Conservation (phyloP, 1,284 basidiomycete species). For the Hortiboletus rubellus region DNA sequence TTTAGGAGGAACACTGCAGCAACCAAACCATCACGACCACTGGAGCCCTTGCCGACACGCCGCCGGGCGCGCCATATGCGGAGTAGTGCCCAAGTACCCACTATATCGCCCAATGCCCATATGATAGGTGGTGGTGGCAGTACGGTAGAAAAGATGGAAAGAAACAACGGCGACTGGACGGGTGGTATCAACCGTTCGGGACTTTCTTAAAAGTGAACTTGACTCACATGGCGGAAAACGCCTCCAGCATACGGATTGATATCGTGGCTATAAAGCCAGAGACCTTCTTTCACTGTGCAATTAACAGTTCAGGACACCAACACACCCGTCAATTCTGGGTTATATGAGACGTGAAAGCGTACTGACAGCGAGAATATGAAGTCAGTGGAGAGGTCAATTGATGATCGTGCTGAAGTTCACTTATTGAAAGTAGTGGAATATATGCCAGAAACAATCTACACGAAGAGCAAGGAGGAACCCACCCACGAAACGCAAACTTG, state of each 20-base stretch:
- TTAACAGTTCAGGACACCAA: not conserved
- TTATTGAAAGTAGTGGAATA: slow-evolving; percentile 43
- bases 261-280: slow-evolving; percentile 71
- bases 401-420: slow-evolving; percentile 58
- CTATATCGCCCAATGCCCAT: slow-evolving; percentile 71
- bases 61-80: slow-evolving; percentile 66
- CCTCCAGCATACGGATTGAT: slow-evolving; percentile 86
- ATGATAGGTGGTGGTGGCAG: slow-evolving; percentile 59
- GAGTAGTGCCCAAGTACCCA: slow-evolving; percentile 66
- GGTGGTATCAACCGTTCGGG: not conserved
- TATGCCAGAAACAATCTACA: slow-evolving; percentile 52
- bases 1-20: slow-evolving; percentile 78
- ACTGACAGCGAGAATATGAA: slow-evolving; percentile 59
- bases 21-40: slow-evolving; percentile 56
- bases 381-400: slow-evolving; percentile 84
- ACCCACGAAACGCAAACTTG: no score
- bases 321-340: not conserved
- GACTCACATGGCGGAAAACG: slow-evolving; percentile 77
- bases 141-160: slow-evolving; percentile 73
- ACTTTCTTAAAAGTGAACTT: not conserved
- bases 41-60: slow-evolving; percentile 39
- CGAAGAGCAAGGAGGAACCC: slow-evolving; percentile 18
- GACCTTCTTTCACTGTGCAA: slow-evolving; percentile 78
- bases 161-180: slow-evolving; percentile 74
- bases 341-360: not conserved